Conservation (phyloP, 108 stramenopile genomes). For the Thalassiosira profunda region DNA sequence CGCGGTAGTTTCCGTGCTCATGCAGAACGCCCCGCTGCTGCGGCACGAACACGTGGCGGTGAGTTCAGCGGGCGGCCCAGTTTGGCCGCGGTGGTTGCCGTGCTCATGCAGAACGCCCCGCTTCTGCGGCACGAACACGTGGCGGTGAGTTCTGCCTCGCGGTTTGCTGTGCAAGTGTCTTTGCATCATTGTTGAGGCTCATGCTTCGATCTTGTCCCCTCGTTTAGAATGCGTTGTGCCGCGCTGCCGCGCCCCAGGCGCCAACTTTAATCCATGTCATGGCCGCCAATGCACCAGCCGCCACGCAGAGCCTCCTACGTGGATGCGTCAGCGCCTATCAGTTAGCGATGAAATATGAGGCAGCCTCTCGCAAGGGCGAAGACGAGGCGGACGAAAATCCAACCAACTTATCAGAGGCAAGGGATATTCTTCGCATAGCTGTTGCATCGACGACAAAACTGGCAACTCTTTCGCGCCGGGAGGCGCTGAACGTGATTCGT, state of each 20-base stretch:
- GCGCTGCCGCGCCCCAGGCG: conserved; percentile 67
- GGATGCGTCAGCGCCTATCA: conserved; percentile 73
- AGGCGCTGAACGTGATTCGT: conserved; percentile 43
- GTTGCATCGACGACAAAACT: conserved; percentile 42
- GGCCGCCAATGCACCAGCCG: conserved; percentile 74
- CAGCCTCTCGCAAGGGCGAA: neutral
- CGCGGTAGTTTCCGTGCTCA: conserved; percentile 54
- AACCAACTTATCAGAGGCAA: conserved; percentile 6
- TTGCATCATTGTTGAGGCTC: neutral
- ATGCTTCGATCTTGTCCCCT: neutral
- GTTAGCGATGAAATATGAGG: conserved; percentile 12
- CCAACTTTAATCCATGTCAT: conserved; percentile 53
- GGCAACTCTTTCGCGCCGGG: conserved; percentile 59
- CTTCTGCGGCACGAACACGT: conserved; percentile 68
- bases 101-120: conserved; percentile 72
- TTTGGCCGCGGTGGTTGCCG: conserved; percentile 47
- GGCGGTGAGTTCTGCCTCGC: conserved; percentile 53
- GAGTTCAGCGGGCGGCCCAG: conserved; percentile 39
- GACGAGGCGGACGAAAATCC: conserved; percentile 10
- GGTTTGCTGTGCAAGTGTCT: neutral
- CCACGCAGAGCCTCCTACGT: conserved; percentile 55
- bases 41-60: conserved; percentile 74
- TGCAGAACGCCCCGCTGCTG: conserved; percentile 72
- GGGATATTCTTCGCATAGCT: conserved; percentile 38
- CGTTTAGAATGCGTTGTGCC: conserved; percentile 64